Evolutionary conservation across 2,329 filamentous ascomycete species (phyloP).

Genomic region (Diplocarpon rosae): DNA sequence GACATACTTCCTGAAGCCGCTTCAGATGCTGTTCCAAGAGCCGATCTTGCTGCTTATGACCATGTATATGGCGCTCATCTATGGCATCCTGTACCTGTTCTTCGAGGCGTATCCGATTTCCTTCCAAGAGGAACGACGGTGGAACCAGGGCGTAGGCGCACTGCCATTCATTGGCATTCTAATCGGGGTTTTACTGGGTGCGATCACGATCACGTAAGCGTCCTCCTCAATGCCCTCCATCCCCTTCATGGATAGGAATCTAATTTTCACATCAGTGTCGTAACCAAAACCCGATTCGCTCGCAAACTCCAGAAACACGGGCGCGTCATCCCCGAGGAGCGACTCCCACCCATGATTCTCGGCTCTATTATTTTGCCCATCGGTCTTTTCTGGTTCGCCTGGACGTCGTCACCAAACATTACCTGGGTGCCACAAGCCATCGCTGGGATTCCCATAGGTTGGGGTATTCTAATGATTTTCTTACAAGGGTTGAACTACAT

Average conservation of each 20-base stretch:
- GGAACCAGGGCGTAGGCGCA: slow-evolving; percentile 30
- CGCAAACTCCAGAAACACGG: slow-evolving; percentile 25
- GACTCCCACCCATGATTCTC: slow-evolving; percentile 37
- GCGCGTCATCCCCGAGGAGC: slow-evolving; percentile 32
- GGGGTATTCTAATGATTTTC: slow-evolving; percentile 35
- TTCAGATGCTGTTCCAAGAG: slow-evolving; percentile 18
- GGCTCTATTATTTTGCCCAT: slow-evolving; percentile 33
- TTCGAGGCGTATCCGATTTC: slow-evolving; percentile 38
- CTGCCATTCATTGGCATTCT: slow-evolving; percentile 34
- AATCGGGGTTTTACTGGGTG: slow-evolving; percentile 28
- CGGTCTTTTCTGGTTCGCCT: slow-evolving; percentile 42
- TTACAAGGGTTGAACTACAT: slow-evolving; percentile 35
- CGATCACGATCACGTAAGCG: slow-evolving; percentile 1
- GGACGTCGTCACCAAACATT: slow-evolving; percentile 32
- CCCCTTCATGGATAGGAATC: neutral
- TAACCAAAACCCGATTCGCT: slow-evolving; percentile 28
- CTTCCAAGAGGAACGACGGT: slow-evolving; percentile 32
- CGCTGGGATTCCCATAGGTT: slow-evolving; percentile 32
- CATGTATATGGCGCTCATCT: slow-evolving; percentile 21
- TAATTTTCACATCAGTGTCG: slow-evolving; percentile 21
- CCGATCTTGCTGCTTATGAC: slow-evolving; percentile 22
- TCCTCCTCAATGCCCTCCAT: neutral
- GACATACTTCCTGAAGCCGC: slow-evolving; percentile 15
- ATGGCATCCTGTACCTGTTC: slow-evolving; percentile 28
- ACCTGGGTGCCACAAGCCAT: slow-evolving; percentile 33